A percentile compares a stretch with the other conserved stretches of the same genome.
Evolutionary conservation across 805 yeast genomes (phyloP).

Genomic region (Cephaloascus fragrans): DNA sequence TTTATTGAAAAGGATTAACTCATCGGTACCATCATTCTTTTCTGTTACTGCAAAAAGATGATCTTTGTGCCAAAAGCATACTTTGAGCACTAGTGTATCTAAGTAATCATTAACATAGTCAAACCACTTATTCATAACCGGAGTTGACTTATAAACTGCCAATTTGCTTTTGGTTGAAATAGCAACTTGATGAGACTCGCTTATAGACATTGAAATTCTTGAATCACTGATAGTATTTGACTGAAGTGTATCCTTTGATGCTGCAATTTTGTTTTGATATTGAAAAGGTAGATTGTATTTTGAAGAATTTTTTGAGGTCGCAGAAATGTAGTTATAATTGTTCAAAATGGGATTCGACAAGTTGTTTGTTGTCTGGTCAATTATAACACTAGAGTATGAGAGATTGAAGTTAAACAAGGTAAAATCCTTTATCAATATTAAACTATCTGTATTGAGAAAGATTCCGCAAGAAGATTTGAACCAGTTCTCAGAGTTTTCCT

Average conservation of each 20-base stretch:
- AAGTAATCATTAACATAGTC: conserved; percentile 21
- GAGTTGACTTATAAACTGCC: conserved; percentile 7
- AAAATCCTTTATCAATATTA: neutral
- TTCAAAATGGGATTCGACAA: neutral
- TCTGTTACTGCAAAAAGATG: conserved; percentile 21
- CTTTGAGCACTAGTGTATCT: conserved; percentile 21
- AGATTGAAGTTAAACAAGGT: conserved; percentile 4
- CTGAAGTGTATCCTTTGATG: neutral
- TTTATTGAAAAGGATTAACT: conserved; percentile 19
- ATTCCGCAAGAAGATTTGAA: neutral
- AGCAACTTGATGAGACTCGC: conserved; percentile 6
- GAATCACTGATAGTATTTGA: neutral
- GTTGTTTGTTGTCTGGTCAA: neutral
- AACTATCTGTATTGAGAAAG: neutral
- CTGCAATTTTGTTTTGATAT: neutral
- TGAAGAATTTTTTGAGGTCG: neutral
- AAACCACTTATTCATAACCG: conserved; percentile 17
- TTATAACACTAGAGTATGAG: conserved; percentile 3
- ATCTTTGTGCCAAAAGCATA: conserved; percentile 25
- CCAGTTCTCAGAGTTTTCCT: neutral
- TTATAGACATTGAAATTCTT: conserved; percentile 2
- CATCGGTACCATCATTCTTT: conserved; percentile 5
- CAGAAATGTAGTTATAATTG: neutral
- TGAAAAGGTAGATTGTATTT: neutral
- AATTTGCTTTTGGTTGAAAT: conserved; percentile 6